Percentiles rank a stretch among this genome's conserved stretches.
Evolutionary conservation across 495 filamentous ascomycete genomes (phyloP).

Genomic region (Hypoxylon crocopeplum): DNA sequence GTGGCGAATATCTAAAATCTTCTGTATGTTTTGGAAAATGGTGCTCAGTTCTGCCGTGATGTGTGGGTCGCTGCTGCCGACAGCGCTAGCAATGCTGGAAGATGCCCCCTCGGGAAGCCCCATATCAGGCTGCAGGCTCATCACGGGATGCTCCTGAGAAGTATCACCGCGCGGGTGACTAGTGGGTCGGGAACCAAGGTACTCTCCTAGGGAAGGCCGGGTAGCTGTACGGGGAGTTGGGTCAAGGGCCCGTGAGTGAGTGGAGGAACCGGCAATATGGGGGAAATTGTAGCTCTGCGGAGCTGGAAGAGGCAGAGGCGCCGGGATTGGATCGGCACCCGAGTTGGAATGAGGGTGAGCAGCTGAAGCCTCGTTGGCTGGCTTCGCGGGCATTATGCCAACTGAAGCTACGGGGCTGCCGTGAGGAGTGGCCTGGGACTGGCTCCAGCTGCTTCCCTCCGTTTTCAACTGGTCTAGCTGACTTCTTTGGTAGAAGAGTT

Average conservation of each 20-base stretch:
- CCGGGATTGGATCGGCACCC: conserved; percentile 8
- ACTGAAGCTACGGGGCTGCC: conserved; percentile 54
- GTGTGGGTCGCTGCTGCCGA: conserved; percentile 66
- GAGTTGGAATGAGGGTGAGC: conserved; percentile 16
- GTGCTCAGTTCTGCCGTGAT: conserved; percentile 80
- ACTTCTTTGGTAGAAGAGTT: conserved; percentile 92
- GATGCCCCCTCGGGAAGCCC: conserved; percentile 31
- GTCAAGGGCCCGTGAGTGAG: conserved; percentile 27
- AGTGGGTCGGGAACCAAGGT: conserved; percentile 17
- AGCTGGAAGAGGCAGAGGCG: conserved; percentile 23
- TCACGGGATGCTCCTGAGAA: conserved; percentile 33
- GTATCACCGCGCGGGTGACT: conserved; percentile 15
- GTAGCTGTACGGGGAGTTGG: conserved; percentile 39
- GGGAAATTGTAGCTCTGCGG: conserved; percentile 41
- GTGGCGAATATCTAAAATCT: conserved; percentile 80
- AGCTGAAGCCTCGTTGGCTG: conserved; percentile 16
- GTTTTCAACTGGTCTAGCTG: conserved; percentile 64
- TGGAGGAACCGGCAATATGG: conserved; percentile 36
- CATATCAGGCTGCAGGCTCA: conserved; percentile 24
- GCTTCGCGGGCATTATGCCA: conserved; percentile 14
- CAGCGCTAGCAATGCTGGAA: conserved; percentile 38
- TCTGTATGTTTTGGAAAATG: conserved; percentile 88
- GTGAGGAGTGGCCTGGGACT: conserved; percentile 53
- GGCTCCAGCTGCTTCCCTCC: conserved; percentile 54
- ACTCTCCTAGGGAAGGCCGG: conserved; percentile 37